Base-by-base conservation (phyloP, 805 yeast species). In the Zygoascus bituminiphila region DNA sequence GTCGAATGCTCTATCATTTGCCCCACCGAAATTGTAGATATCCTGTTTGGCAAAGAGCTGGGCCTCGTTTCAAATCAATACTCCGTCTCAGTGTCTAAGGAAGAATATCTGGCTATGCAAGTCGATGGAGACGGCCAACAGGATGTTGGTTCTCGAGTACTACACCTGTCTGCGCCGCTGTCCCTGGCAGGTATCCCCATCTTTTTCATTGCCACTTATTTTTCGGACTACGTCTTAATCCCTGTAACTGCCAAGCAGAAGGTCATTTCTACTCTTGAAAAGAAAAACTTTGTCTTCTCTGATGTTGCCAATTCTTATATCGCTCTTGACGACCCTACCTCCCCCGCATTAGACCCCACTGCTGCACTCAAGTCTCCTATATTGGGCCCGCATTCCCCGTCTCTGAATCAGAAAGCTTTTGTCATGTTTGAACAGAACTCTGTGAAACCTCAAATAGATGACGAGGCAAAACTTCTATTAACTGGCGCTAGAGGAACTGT, bases 1-100 rank as follows among this genome's bases (percentile, higher is more conserved):
- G 61, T 66, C n/a, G 86, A 81, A 56, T 75, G 82, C 52, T 79
- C 85, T 0, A 64, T 81, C 5, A 79, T 81, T 53, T 76, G 80
- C 51, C 66, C 79, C 1, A 60, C 67, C 1, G 54, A 55, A 5
- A 51, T 70, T n/a, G 68, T 76, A 48, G 54, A 62, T 0, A 52
- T 54, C 20, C 62, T 69, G 12, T 73, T 81, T 52, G 56, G 54
- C 1, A 64, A 68, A 19, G 69, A 77, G 1, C 62, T 79, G 22
- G 47, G 57, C 2, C 51, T 65, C 17, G 64, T 75, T 44, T 49
- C 49, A 46, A 45, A 54, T 25, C 44, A 56, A 12, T 55, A 70
- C 40, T 62, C 61, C 2, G 72, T 71, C 24, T 57, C 68, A 26
- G 56, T 78, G 14, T 52, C 78, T 3, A 63, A 67, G 1, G 74